A percentile compares a stretch with the other conserved stretches of the same genome.
Conservation (phyloP, 768 basidiomycete genomes). For the Mycena latifolia region DNA sequence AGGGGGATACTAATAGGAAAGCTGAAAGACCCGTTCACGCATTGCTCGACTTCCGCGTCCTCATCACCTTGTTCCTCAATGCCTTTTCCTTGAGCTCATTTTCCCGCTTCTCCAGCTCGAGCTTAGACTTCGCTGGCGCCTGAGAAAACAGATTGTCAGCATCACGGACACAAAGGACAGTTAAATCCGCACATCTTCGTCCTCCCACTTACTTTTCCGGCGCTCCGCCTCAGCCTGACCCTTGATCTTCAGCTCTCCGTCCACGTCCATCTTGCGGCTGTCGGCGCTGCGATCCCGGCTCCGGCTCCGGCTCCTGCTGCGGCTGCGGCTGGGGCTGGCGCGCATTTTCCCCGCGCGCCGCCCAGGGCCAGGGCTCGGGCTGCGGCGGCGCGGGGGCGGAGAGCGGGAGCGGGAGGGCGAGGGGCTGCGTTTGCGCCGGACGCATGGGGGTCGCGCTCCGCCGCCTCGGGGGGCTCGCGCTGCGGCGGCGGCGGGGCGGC, state of each 20-base stretch:
- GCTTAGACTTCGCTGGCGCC: constrained; percentile 41
- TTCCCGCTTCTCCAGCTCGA: constrained; percentile 76
- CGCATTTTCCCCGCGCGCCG: constrained; percentile 15
- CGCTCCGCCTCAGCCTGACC: constrained; percentile 73
- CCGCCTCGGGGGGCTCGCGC: constrained; percentile 52
- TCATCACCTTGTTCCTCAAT: constrained; percentile 83
- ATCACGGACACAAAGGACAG: constrained; percentile 24
- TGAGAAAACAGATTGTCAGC: constrained; percentile 26
- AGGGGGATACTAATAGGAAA: too few species aligned
- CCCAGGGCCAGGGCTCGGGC: too few species aligned
- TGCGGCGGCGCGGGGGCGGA: constrained; percentile 44
- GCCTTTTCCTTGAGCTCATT: constrained; percentile 87
- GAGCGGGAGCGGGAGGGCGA: constrained; percentile 47
- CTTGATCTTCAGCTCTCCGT: constrained; percentile 75
- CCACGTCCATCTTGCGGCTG: constrained; percentile 51
- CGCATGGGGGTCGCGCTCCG: constrained; percentile 48
- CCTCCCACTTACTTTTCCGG: constrained; percentile 68
- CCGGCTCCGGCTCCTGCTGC: constrained; percentile 41
- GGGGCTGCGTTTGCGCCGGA: constrained; percentile 42
- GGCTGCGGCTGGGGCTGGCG: constrained; percentile 36
- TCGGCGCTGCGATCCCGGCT: constrained; percentile 48
- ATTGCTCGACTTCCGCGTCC: constrained; percentile 68
- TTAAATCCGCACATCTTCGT: constrained; percentile 45
- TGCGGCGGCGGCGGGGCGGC: constrained; percentile 55
- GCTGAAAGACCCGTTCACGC: constrained; percentile 5